These are phyloP conservation scores for Xylariaceae sp. DNA, from an alignment of 2,329 filamentous ascomycete species.

Conservation along the genomic window DNA sequence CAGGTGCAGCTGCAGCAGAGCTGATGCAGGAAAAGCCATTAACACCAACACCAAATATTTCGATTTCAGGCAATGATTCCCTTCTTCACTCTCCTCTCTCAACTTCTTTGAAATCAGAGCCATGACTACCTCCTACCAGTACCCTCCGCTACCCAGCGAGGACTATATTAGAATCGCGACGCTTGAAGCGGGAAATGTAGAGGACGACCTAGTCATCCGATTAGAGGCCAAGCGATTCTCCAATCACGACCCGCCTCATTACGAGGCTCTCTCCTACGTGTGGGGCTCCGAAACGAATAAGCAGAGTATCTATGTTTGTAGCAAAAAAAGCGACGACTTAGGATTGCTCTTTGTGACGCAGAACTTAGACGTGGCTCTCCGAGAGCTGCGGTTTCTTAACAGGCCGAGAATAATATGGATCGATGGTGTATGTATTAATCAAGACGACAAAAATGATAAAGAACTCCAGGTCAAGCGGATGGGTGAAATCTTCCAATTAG, in stretches of 20 bases:
- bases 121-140: too few relatives aligned
- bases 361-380: not conserved
- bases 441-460: not conserved
- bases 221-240: not conserved
- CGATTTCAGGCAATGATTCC: too few relatives aligned
- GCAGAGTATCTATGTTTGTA: too few relatives aligned
- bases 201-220: not conserved
- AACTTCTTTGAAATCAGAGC: too few relatives aligned
- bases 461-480: not conserved
- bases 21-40: too few relatives aligned
- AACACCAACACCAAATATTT: too few relatives aligned
- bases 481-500: not conserved
- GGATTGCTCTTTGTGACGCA: not conserved
- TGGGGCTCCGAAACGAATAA: not conserved
- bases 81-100: too few relatives aligned
- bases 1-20: too few relatives aligned
- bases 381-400: not conserved
- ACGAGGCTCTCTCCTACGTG: not conserved
- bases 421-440: not conserved
- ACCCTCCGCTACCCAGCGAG: not conserved
- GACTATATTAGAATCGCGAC: not conserved
- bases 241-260: not conserved
- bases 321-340: too few relatives aligned
- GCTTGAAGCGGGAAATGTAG: not conserved
- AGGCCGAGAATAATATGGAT: not conserved